Evolutionary conservation across 352 stramenopile species (phyloP), one percentile per base, ranked within the genome.

Genomic region (Globisporangium megalacanthum): DNA sequence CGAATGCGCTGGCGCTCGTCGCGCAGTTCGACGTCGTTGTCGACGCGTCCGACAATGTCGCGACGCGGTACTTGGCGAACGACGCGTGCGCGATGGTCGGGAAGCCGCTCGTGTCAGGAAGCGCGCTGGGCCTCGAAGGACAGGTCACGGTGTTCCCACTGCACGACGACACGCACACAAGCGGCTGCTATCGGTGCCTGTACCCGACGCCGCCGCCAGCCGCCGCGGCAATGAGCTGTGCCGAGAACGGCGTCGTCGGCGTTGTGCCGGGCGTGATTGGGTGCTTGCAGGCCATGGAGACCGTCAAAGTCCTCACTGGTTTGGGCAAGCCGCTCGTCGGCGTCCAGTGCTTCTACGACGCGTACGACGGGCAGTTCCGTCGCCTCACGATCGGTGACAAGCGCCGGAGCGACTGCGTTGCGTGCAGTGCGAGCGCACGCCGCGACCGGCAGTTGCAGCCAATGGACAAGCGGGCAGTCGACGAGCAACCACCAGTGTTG

Each of bases 81-180:
- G 95, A 99, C 68, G 91, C 84, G 1, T 99, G 96, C 61, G 86
- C 96, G 20, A 44, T 89, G 11, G 58, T 59, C 3, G 65, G 62
- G 3, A 97, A 89, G 64, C 83, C 92, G 37, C 74, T 98, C 29
- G 86, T 99, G 17, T 98, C 91, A 0, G 97, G 94, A 19, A 98
- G 91, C 66, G 97, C 97, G 4, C 81, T 99, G 39, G 97, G 96
- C 0, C 70, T 96, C 8, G 96, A 99, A 64, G 97, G 97, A 14
- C 96, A 99, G 64, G 78, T 99, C 25, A 96, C 95, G 0, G 94
- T 99, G 10, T 98, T 98, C 66, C 87, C 96, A 37, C 97, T 94
- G 11, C 39, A 55, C 66, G 55, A 77, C 6, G 46, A 65, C 13
- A 64, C 70, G 9, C 45, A 68, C 8, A 54, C 58, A 1, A 55